A percentile compares a stretch with the other conserved stretches of the same genome.
These are phyloP conservation scores for Elongisporangium prolatum DNA, from an alignment of 352 stramenopile species.

Conservation along the genomic window DNA sequence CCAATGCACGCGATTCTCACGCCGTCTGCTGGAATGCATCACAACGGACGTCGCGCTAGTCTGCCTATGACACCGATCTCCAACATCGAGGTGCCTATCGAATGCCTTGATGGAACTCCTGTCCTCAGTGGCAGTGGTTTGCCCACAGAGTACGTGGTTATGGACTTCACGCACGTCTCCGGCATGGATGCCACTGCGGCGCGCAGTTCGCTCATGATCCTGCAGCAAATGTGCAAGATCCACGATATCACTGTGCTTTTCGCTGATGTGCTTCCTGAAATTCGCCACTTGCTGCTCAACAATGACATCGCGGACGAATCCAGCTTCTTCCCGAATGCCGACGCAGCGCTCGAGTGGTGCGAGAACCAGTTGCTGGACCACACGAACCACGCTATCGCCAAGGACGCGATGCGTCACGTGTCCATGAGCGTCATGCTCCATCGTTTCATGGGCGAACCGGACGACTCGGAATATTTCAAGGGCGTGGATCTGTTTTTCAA, in stretches of 20 bases:
- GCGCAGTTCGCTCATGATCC: constrained; percentile 78
- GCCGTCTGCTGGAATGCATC: not conserved
- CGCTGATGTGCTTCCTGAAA: constrained; percentile 62
- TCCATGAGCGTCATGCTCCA: constrained; percentile 66
- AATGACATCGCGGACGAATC: constrained; percentile 72
- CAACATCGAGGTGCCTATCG: constrained; percentile 46
- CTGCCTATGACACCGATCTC: constrained; percentile 52
- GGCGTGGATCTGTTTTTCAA: constrained; percentile 64
- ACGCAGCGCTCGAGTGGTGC: constrained; percentile 72
- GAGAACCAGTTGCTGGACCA: constrained; percentile 58
- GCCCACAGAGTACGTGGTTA: constrained; percentile 82
- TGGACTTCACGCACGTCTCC: constrained; percentile 85
- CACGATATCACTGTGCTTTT: constrained; percentile 69
- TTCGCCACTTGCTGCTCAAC: constrained; percentile 50
- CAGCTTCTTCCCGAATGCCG: constrained; percentile 64
- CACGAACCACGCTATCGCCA: constrained; percentile 22
- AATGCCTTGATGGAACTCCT: constrained; percentile 68
- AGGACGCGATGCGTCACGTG: constrained; percentile 33
- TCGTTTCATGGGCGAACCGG: constrained; percentile 72
- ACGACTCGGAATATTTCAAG: constrained; percentile 61
- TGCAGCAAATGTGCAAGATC: constrained; percentile 74
- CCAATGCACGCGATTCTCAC: not conserved
- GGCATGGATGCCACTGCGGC: constrained; percentile 87
- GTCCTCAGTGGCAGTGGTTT: constrained; percentile 37
- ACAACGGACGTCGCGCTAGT: not conserved